Conservation (phyloP, 805 yeast genomes). For the Metschnikowia anglica region DNA sequence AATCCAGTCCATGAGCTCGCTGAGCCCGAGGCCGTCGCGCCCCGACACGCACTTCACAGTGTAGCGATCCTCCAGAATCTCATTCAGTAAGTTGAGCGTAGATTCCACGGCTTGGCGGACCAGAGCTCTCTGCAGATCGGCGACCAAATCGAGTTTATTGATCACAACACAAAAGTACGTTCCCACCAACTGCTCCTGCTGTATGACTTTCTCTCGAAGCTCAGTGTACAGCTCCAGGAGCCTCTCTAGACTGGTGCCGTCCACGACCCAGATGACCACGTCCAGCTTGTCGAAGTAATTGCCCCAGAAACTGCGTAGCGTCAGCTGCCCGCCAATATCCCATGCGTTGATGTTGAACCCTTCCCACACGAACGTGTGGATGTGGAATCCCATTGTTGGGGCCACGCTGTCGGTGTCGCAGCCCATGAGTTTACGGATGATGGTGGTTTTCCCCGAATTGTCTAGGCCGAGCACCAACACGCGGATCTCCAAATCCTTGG, state of each 20-base stretch:
- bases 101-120: conserved; percentile 13
- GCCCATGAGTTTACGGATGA: conserved; percentile 58
- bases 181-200: conserved; percentile 69
- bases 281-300: conserved; percentile 84
- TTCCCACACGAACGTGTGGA: conserved; percentile 51
- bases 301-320: conserved; percentile 53
- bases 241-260: conserved; percentile 59
- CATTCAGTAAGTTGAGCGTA: conserved; percentile 13
- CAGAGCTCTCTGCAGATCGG: conserved; percentile 22
- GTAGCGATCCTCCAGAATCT: conserved; percentile 26
- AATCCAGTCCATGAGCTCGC: conserved; percentile 20
- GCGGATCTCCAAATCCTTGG: conserved; percentile 74
- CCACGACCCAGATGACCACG: conserved; percentile 83
- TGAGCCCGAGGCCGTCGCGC: conserved; percentile 32
- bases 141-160: conserved; percentile 69
- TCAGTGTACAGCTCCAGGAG: conserved; percentile 65
- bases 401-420: conserved; percentile 56
- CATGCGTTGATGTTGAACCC: conserved; percentile 58
- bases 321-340: conserved; percentile 79
- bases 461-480: conserved; percentile 81
- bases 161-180: conserved; percentile 64
- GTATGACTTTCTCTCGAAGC: conserved; percentile 55
- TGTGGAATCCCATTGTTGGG: conserved; percentile 91
- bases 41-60: conserved; percentile 35
- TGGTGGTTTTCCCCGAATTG: conserved; percentile 88